phyloP scores from a whole-genome alignment of 2,329 filamentous ascomycete species.

The Cordyceps tenuipes region DNA sequence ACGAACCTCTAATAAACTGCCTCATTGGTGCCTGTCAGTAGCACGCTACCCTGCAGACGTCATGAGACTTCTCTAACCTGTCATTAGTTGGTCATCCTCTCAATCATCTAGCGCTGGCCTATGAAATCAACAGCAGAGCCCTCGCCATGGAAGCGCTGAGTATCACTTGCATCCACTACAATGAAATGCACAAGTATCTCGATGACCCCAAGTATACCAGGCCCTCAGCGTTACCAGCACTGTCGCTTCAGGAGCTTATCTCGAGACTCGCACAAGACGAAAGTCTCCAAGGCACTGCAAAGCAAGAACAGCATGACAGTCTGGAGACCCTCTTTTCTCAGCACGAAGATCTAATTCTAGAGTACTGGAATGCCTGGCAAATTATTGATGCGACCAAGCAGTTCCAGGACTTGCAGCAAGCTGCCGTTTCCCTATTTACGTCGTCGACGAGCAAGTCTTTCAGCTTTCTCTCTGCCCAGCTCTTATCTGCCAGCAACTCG shows the following conservation, averaged over 20 bases:
- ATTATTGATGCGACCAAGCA: conserved; percentile 61
- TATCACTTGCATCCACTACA: conserved; percentile 51
- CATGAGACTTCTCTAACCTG: not conserved
- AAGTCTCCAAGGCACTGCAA: conserved; percentile 60
- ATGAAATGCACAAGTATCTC: conserved; percentile 56
- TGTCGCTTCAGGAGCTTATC: conserved; percentile 62
- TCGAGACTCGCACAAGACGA: conserved; percentile 59
- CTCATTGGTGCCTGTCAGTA: conserved; percentile 68
- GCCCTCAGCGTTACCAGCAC: conserved; percentile 49
- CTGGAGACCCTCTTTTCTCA: conserved; percentile 59
- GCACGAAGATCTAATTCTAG: conserved; percentile 62
- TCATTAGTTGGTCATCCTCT: conserved; percentile 72
- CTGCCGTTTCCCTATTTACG: conserved; percentile 51
- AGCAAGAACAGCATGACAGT: conserved; percentile 50
- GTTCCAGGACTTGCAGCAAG: conserved; percentile 63
- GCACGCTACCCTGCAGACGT: not conserved
- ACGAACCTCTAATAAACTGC: conserved; percentile 72
- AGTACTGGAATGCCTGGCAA: conserved; percentile 88
- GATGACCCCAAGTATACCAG: conserved; percentile 65
- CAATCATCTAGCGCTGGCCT: conserved; percentile 93
- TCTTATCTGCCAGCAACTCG: conserved; percentile 80
- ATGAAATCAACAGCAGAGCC: conserved; percentile 77
- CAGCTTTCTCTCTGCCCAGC: conserved; percentile 75
- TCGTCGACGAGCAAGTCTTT: conserved; percentile 54
- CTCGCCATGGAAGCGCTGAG: conserved; percentile 82